phyloP scores from a whole-genome alignment of 306 rosid genomes.

The Trichosanthes truncata region DNA sequence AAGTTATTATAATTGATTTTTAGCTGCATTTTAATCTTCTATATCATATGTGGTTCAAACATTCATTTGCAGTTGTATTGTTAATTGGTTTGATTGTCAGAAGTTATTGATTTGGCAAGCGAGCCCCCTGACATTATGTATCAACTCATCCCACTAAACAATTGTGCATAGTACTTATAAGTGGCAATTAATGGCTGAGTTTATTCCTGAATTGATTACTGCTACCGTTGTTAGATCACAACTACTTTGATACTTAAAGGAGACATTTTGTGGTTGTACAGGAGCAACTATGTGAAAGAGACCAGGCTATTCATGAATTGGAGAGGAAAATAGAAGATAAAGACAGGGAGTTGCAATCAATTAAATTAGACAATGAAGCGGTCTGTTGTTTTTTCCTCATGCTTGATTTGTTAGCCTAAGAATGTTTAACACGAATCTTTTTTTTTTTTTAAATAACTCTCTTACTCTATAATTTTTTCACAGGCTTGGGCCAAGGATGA shows the following conservation, averaged over 20 bases:
- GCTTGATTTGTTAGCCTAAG: background rate
- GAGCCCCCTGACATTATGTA: background rate
- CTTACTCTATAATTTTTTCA: background rate
- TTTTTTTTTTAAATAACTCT: background rate
- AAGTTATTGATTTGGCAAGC: background rate
- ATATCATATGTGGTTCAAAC: background rate
- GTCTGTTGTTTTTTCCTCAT: conserved; percentile 34
- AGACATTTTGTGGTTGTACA: conserved; percentile 24
- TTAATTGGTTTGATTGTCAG: background rate
- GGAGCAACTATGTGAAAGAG: conserved; percentile 82
- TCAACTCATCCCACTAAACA: background rate
- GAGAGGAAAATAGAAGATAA: conserved; percentile 83
- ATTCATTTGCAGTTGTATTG: conserved; percentile 1
- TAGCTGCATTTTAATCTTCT: background rate
- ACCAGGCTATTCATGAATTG: conserved; percentile 56
- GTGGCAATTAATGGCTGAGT: background rate
- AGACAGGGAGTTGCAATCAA: conserved; percentile 76
- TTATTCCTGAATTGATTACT: background rate
- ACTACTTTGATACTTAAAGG: background rate
- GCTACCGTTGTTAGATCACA: background rate
- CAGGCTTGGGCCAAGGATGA: conserved; percentile 99
- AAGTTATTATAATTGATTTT: background rate
- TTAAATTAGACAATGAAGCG: conserved; percentile 88
- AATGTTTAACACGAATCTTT: background rate
- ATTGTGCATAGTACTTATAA: background rate